Evolutionary conservation across 2,329 filamentous ascomycete species (phyloP), one percentile per base, ranked within the genome.

Genomic region (Aspergillus sp.): DNA sequence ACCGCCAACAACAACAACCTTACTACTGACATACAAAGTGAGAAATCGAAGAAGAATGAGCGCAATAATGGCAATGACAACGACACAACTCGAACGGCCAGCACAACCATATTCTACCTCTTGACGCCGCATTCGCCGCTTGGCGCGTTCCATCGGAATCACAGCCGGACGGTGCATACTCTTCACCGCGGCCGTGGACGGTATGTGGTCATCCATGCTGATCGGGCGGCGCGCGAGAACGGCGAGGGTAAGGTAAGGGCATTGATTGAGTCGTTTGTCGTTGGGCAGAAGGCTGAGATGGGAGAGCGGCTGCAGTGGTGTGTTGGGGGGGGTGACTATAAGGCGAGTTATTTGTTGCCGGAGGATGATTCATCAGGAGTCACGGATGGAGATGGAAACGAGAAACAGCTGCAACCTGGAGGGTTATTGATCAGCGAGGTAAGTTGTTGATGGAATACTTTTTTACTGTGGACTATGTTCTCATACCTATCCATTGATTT

Each of bases 231-330:
- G 49, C 4, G 21, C 6, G 23, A 43, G 25, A 27, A 25, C 15
- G 68, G 31, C 59, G 78, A 78, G 57, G 82, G 31, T 58, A 78
- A 78, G 58, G 82, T 82, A 45, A 73, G 79, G 15, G 71, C 27
- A 9, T 31, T 9, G 9, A 31, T 89, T n/a, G 87, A 90, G 73
- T 82, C 78, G 6, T 90, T 88, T 64, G 70, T 86, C 3, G 87
- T 90, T 1, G 87, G 87, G 0, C 77, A 76, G 12, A 75, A 87
- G 67, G 73, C 89, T 5, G 76, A 74, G 4, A 71, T 67, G 0
- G 87, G 86, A 0, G 87, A 90, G 76, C 82, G 69, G 68, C 62
- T 87, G 66, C 85, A 89, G 69, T 90, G 87, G 87, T 77, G 88
- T 59, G 87, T 90, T 7, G 85, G 88, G 53, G 87, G 87, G 0